phyloP scores from a whole-genome alignment of 306 rosid species.

The Cucumis cinereus region DNA sequence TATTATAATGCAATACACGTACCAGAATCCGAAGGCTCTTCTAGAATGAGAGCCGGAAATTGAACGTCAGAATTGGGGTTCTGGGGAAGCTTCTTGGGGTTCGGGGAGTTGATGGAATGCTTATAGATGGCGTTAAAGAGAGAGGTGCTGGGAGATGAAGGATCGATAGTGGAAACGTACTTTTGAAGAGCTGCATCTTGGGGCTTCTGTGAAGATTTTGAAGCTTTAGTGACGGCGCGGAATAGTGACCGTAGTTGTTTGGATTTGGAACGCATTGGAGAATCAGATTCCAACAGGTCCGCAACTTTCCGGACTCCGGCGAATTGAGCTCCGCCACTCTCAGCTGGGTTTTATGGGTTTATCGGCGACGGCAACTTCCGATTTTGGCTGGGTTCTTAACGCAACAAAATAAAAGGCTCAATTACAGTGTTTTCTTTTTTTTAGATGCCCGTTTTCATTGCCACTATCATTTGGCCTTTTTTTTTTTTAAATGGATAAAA shows the following conservation, averaged over 20 bases:
- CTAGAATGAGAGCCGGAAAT: slow-evolving; percentile 24
- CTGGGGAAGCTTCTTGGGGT: slow-evolving; percentile 6
- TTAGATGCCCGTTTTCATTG: too few relatives aligned
- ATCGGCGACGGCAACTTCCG: neutral
- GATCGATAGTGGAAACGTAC: slow-evolving; percentile 12
- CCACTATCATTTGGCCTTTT: too few relatives aligned
- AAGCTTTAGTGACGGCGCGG: slow-evolving; percentile 13
- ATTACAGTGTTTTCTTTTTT: too few relatives aligned
- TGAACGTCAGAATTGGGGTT: neutral
- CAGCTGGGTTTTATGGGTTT: neutral
- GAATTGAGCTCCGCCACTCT: neutral
- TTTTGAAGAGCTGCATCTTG: slow-evolving; percentile 11
- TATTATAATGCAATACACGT: neutral
- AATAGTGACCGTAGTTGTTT: slow-evolving; percentile 20
- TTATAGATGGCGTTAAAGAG: neutral
- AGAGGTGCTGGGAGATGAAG: slow-evolving; percentile 8
- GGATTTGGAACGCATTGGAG: slow-evolving; percentile 30
- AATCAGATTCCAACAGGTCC: neutral
- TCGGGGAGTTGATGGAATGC: neutral
- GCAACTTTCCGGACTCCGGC: neutral
- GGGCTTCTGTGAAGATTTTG: slow-evolving; percentile 7
- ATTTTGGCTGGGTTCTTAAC: neutral
- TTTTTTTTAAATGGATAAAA: too few relatives aligned
- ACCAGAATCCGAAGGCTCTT: slow-evolving; percentile 38
- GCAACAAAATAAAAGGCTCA: too few relatives aligned